These are phyloP conservation scores for Fusarium anguioides DNA, from an alignment of 2,329 filamentous ascomycete species.

Conservation along the genomic window DNA sequence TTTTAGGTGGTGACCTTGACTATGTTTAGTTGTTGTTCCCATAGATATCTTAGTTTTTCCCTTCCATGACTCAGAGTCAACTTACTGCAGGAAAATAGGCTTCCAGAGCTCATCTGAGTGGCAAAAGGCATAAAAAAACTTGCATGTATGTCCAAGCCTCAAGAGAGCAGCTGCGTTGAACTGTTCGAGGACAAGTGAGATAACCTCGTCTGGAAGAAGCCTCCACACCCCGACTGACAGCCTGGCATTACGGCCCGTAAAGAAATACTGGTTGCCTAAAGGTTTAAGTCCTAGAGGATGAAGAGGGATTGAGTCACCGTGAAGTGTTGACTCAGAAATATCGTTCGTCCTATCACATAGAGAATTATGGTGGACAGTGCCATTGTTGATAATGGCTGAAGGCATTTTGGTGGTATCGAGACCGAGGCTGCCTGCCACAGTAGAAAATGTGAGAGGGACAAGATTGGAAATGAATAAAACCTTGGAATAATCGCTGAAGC, in stretches of 20 bases:
- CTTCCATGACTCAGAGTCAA: conserved; percentile 47
- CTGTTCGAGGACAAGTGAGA: conserved; percentile 79
- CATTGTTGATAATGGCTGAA: conserved; percentile 25
- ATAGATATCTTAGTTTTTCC: conserved; percentile 16
- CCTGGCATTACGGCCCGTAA: conserved; percentile 74
- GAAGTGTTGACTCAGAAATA: conserved; percentile 42
- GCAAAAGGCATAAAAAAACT: conserved; percentile 86
- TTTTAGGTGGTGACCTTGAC: conserved; percentile 46
- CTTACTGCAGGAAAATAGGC: conserved; percentile 84
- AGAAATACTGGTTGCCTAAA: conserved; percentile 82
- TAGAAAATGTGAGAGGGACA: not conserved
- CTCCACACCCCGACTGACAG: conserved; percentile 72
- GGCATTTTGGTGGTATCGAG: conserved; percentile 32
- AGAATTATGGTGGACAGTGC: conserved; percentile 22
- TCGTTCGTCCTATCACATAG: conserved; percentile 40
- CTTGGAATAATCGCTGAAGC: not conserved
- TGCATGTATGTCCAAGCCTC: conserved; percentile 80
- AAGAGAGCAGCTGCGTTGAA: conserved; percentile 73
- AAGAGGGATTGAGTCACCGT: conserved; percentile 68
- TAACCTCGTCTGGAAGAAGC: conserved; percentile 81
- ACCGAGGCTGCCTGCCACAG: not conserved
- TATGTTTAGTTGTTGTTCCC: conserved; percentile 23
- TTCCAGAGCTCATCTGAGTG: conserved; percentile 91
- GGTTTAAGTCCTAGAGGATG: conserved; percentile 90
- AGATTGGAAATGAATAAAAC: not conserved